Evolutionary conservation across 352 stramenopile genomes (phyloP).

Genomic region (Phytophthora sojae): DNA sequence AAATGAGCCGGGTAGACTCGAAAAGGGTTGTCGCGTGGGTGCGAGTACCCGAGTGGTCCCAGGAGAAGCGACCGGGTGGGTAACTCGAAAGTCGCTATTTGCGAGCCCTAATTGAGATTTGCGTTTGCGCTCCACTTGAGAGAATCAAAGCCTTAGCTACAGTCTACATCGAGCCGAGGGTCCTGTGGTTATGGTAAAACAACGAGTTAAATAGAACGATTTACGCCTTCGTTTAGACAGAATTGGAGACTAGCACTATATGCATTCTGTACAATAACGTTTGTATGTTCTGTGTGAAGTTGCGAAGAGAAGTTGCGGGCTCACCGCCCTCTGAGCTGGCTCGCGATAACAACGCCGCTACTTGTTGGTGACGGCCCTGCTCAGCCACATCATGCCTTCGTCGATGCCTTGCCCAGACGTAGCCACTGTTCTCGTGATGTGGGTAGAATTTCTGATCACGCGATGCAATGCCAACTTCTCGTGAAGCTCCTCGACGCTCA

Average conservation of each 20-base stretch:
- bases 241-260: background rate
- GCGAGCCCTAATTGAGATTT: too few species aligned
- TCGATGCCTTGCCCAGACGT: conserved; percentile 46
- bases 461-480: conserved; percentile 38
- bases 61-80: too few species aligned
- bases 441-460: conserved; percentile 41
- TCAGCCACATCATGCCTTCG: conserved; percentile 58
- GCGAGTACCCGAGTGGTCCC: too few species aligned
- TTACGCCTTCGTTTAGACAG: too few species aligned
- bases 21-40: too few species aligned
- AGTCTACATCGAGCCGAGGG: too few species aligned
- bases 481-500: conserved; percentile 35
- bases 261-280: conserved; percentile 27
- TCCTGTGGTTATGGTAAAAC: too few species aligned
- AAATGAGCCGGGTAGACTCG: too few species aligned
- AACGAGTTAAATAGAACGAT: too few species aligned
- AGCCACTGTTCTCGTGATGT: conserved; percentile 41
- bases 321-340: background rate
- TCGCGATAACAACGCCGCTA: conserved; percentile 17
- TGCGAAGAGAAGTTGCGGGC: conserved; percentile 6
- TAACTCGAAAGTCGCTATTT: too few species aligned
- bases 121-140: too few species aligned
- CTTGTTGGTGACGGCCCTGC: conserved; percentile 31
- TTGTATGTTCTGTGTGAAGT: conserved; percentile 11
- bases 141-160: too few species aligned